Evolutionary conservation across 306 rosid genomes (phyloP), one percentile per base, ranked within the genome.

Genomic region (Trifolium subterraneum): DNA sequence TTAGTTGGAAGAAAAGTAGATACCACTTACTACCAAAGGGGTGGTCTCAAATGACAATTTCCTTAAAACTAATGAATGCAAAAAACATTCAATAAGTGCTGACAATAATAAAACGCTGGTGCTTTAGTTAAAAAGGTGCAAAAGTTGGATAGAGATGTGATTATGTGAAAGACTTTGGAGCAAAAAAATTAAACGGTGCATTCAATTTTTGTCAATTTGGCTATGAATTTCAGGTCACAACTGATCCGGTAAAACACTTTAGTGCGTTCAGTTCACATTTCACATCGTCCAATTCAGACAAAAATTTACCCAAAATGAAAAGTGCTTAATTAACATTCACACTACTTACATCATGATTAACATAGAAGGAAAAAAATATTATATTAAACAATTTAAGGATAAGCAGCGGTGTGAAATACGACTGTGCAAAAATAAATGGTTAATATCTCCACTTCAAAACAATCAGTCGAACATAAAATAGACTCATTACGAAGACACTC

Each of bases 231-330:
- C 33, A 29, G 33, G 77, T 38, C 76, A 70, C 20, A n/a, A 2
- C 11, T 63, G 67, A 47, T 29, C 68, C 68, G 31, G 0, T 73
- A 10, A 27, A 51, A 27, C 68, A 71, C 56, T 36, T 15, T 51
- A 12, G 48, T 64, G 29, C 11, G 51, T 73, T 55, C 22, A 2
- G 48, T 73, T 60, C 77, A 60, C 62, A 47, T 47, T 73, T 33
- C 36, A 41, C 73, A 72, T 29, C 29, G 4, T 52, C 5, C 20
- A 18, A 8, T 6, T 60, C 42, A 15, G 14, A 60, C 16, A 47
- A 68, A 55, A 52, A 12, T 1, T 31, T 11, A 31, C 7, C 44
- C 14, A 52, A 6, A 19, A 52, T 2, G 13, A 7, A 18, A 52
- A 52, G 22, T 22, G 35, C 2, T 7, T 10, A 19, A 48, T 27